These are phyloP conservation scores for Sclerotinia borealis DNA, from an alignment of 2,329 filamentous ascomycete genomes.

Conservation along the genomic window DNA sequence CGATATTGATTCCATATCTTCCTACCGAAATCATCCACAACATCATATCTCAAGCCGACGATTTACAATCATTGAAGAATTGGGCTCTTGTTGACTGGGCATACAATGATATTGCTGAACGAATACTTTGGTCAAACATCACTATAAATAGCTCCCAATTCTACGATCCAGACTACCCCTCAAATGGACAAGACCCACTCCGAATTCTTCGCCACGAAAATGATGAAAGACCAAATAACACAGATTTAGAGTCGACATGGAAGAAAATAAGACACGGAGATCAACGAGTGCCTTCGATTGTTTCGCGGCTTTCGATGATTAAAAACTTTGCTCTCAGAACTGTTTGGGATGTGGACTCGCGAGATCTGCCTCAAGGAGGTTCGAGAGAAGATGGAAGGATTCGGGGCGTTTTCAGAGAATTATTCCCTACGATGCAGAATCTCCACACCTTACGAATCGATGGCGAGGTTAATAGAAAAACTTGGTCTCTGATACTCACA, in stretches of 20 bases:
- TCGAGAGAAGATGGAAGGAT: constrained; percentile 4
- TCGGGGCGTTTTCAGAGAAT: not conserved
- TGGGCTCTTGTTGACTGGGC: constrained; percentile 8
- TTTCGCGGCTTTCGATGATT: not conserved
- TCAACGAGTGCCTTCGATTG: constrained; percentile 5
- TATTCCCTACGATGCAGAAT: constrained; percentile 7
- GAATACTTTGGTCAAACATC: constrained; percentile 12
- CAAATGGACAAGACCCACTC: constrained; percentile 4
- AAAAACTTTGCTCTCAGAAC: constrained; percentile 10
- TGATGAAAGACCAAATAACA: not conserved
- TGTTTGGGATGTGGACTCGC: constrained; percentile 12
- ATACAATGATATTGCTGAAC: constrained; percentile 8
- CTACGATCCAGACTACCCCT: constrained; percentile 7
- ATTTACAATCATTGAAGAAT: constrained; percentile 12
- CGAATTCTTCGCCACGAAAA: constrained; percentile 7
- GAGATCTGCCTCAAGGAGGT: constrained; percentile 4
- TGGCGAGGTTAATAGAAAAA: constrained; percentile 8
- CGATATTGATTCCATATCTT: constrained; percentile 6
- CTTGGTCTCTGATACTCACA: constrained; percentile 2
- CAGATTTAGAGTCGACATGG: not conserved
- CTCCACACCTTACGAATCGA: constrained; percentile 5
- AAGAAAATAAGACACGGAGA: not conserved
- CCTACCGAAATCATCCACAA: constrained; percentile 9
- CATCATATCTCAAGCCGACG: constrained; percentile 10
- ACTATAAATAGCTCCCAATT: constrained; percentile 12